Evolutionary conservation across 2,329 filamentous ascomycete species (phyloP), one percentile per base, ranked within the genome.

Genomic region (Mollisiaceae sp.): DNA sequence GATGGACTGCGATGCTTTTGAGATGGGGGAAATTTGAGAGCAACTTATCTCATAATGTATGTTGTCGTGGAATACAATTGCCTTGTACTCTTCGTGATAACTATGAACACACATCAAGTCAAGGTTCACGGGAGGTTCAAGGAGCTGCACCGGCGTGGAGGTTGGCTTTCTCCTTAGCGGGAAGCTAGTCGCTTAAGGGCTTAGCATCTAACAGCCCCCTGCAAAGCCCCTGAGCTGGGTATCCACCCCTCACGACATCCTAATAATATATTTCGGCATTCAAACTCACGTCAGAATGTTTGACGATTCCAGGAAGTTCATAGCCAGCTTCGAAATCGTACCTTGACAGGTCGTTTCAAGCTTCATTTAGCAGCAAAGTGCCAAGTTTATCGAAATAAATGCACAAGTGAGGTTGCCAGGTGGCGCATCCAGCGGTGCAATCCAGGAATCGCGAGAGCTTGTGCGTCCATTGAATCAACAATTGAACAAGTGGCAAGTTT

Each of bases 181-280:
- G 2, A 22, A 39, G 54, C 60, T 56, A 45, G 24, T 11, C 12
- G 43, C 38, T 12, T 50, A 50, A 41, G 27, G 27, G 54, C 20
- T 12, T 55, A 52, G 43, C 14, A n/a, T 22, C 47, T 14, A 47
- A 32, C 55, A 4, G 20, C 52, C 9, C 52, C 60, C 18, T 57
- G 50, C 35, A 9, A 14, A 61, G 36, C 60, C 60, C 60, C 60
- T 62, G 59, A 62, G 24, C 20, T 61, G 39, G 27, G 45, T 24
- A 22, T 24, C 45, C n/a, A 20, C 18, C 9, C 18, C 45, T 50
- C 20, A 9, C 22, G 6, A 50, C 20, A 18, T 41, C 38, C 11
- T 12, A 41, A 50, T 24, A 50, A 50, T 50, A 50, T 50, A 50
- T 50, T 50, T 50, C 45, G 45, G 45, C 45, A 50, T 22, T 41